A percentile compares a stretch with the other conserved stretches of the same genome.
phyloP scores from a whole-genome alignment of 2,329 filamentous ascomycete genomes.

The Albifimbria verrucaria region DNA sequence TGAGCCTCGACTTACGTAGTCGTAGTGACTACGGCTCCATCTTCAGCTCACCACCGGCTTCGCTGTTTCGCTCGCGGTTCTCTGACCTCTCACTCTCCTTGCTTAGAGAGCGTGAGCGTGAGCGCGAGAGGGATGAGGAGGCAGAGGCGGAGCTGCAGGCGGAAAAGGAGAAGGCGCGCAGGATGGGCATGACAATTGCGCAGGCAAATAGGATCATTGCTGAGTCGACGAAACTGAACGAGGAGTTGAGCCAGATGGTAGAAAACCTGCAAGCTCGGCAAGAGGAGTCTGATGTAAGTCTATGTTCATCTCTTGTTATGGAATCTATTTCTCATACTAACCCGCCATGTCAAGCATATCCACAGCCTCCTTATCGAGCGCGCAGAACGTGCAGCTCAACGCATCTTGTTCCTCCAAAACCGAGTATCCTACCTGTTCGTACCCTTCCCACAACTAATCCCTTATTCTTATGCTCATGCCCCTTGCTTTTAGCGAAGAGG shows the following conservation, averaged over 20 bases:
- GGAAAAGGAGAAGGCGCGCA: constrained; percentile 22
- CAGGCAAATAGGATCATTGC: constrained; percentile 35
- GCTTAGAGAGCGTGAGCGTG: constrained; percentile 20
- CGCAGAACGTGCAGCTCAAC: constrained; percentile 54
- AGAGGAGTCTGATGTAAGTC: constrained; percentile 56
- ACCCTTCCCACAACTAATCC: not conserved
- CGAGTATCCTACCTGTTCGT: constrained; percentile 54
- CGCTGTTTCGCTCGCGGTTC: constrained; percentile 34
- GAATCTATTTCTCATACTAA: constrained; percentile 19
- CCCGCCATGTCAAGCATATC: constrained; percentile 46
- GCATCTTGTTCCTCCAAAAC: constrained; percentile 58
- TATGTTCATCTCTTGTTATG: not conserved
- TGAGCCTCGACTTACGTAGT: constrained; percentile 22
- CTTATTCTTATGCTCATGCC: not conserved
- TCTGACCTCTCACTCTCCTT: constrained; percentile 36
- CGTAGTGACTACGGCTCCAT: constrained; percentile 24
- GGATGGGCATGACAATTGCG: constrained; percentile 26
- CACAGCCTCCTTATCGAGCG: constrained; percentile 57
- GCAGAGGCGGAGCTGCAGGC: constrained; percentile 21
- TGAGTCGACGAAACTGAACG: constrained; percentile 40
- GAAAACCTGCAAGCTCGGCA: constrained; percentile 50
- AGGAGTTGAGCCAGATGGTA: constrained; percentile 47
- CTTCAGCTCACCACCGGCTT: constrained; percentile 31
- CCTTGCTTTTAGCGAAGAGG: constrained; percentile 44
- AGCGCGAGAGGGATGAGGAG: constrained; percentile 20